Evolutionary conservation across 2,329 filamentous ascomycete species (phyloP), one percentile per base, ranked within the genome.

Genomic region (Phialocephala subalpina): DNA sequence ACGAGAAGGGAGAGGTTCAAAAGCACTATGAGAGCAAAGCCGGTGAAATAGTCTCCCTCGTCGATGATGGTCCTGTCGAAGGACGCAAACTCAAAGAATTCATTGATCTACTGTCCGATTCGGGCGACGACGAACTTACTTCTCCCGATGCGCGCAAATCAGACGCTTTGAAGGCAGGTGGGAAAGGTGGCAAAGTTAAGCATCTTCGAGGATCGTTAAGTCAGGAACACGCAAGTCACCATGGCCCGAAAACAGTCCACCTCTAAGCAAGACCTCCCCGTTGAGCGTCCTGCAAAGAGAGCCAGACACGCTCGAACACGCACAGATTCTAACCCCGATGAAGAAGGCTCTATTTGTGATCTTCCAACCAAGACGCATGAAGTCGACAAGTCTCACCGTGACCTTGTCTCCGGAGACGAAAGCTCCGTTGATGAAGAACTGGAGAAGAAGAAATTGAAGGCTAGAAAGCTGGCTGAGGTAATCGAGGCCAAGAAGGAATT

Each of bases 11-110:
- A 27, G 42, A 59, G 18, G 53, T 53, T 14, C 59, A 36, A 29
- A 18, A 9, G 4, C 58, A 65, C 14, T 61, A 22, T 22, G 20
- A 52, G 40, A 61, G 27, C 20, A 52, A 52, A 9, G 20, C 9
- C 9, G 63, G 52, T 2, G 40, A 61, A 8, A 58, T 61, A 11
- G 47, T 65, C 9, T 59, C 56, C 3, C 62, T 65, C 14, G 35
- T 60, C 25, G 52, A 57, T 18, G 63, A 57, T 18, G 58, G 58
- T 9, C 33, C 33, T 1, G 29, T 22, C 12, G 27, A 65, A 49
- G 22, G 45, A 27, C 22, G 35, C 56, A 59, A 33, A 29, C 60
- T 5, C n/a, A 62, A 22, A n/a, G n/a, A n/a, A n/a, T n/a, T n/a
- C 45, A 40, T 38, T 22, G 29, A 25, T n/a, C n/a, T n/a, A 18